phyloP scores from a whole-genome alignment of 345 rosid species.

The Eucalyptus decipiens region DNA sequence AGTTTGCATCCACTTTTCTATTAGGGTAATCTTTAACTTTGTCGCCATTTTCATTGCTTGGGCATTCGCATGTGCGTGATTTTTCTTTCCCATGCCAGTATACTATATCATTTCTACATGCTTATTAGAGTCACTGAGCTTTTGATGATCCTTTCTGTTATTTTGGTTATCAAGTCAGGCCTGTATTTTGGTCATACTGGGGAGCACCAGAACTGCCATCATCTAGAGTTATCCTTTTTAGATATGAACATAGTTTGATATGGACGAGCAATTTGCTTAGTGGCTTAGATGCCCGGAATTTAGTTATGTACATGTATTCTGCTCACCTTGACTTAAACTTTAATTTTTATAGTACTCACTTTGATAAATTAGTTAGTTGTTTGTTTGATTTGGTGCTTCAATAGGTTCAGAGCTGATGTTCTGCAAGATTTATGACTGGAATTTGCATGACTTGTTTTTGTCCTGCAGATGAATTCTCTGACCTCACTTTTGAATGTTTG shows the following conservation, averaged over 20 bases:
- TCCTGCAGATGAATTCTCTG: constrained; percentile 86
- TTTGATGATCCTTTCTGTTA: not conserved
- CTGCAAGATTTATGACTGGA: not conserved
- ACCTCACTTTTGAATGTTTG: constrained; percentile 64
- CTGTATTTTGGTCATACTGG: not conserved
- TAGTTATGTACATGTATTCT: not conserved
- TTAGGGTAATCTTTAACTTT: not conserved
- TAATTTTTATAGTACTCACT: not conserved
- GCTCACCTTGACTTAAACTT: not conserved
- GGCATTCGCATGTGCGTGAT: not conserved
- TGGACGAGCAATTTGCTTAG: not conserved
- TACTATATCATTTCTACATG: not conserved
- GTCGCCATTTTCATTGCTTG: not conserved
- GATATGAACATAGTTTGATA: not conserved
- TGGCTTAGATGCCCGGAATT: not conserved
- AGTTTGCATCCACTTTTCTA: not conserved
- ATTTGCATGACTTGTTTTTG: not conserved
- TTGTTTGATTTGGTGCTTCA: not conserved
- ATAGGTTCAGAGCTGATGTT: not conserved
- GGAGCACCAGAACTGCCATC: not conserved
- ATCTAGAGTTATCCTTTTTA: not conserved
- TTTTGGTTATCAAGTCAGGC: not conserved
- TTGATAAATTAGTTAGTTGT: not conserved
- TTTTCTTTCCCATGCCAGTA: not conserved
- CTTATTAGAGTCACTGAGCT: not conserved